Conservation (phyloP, 1,284 basidiomycete genomes). For the Pisolithus thermaeus region DNA sequence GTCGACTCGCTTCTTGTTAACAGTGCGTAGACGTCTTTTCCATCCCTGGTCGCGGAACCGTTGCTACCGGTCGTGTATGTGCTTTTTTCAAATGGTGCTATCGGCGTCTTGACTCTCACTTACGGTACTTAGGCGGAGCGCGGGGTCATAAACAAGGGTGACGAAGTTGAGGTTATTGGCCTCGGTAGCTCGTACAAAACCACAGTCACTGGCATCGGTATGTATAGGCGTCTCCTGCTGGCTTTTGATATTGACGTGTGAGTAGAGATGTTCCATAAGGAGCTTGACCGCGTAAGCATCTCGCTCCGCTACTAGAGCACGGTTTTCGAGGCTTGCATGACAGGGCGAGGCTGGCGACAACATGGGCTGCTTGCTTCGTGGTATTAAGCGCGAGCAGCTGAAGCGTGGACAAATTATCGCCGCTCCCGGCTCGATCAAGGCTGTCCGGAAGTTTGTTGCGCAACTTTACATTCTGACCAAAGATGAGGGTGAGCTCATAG, state of each 20-base stretch:
- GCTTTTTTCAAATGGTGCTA: background rate
- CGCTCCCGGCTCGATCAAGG: constrained; percentile 90
- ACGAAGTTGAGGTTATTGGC: constrained; percentile 93
- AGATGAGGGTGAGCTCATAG: constrained; percentile 56
- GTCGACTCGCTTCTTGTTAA: background rate
- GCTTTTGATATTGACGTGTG: background rate
- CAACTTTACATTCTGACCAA: constrained; percentile 94
- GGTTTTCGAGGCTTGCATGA: constrained; percentile 1
- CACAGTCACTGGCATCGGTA: constrained; percentile 92
- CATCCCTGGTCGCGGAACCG: constrained; percentile 97
- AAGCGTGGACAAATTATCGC: constrained; percentile 91
- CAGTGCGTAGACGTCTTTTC: constrained; percentile 80
- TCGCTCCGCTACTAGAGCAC: background rate
- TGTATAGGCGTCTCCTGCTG: constrained; percentile 19
- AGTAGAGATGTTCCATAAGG: constrained; percentile 99
- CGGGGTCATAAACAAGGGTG: constrained; percentile 88
- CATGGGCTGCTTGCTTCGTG: constrained; percentile 97
- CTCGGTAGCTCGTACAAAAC: constrained; percentile 85
- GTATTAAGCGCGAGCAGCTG: constrained; percentile 96
- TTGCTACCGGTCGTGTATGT: constrained; percentile 86
- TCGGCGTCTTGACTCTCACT: background rate
- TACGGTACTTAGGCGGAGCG: constrained; percentile 72
- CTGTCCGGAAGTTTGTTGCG: constrained; percentile 91
- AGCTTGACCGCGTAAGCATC: constrained; percentile 78
- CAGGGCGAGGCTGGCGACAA: constrained; percentile 98